Percentiles rank a stretch among this genome's conserved stretches.
phyloP scores from a whole-genome alignment of 83 land plant species.

The Diphasiastrum complanatum region DNA sequence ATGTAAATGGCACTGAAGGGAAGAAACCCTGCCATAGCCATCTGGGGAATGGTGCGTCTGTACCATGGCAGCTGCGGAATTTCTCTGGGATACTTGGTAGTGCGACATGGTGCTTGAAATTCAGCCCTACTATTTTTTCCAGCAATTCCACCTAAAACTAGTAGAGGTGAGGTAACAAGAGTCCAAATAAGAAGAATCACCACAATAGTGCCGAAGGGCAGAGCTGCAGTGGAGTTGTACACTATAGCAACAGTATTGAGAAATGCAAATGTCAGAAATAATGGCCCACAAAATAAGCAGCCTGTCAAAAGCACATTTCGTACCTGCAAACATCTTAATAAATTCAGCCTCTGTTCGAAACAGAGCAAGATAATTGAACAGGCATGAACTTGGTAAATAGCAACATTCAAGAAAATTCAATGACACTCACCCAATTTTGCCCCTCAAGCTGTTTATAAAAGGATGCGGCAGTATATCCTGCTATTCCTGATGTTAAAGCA shows the following conservation, averaged over 20 bases:
- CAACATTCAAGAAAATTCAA: neutral
- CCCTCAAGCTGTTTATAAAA: constrained; percentile 50
- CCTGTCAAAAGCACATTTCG: constrained; percentile 40
- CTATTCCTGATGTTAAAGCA: constrained; percentile 65
- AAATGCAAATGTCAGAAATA: constrained; percentile 42
- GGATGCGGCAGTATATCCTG: constrained; percentile 53
- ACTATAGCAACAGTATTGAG: constrained; percentile 41
- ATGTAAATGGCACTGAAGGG: constrained; percentile 55
- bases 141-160: constrained; percentile 43
- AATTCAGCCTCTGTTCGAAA: neutral
- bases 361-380: neutral
- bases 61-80: constrained; percentile 46
- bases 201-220: constrained; percentile 39
- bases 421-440: constrained; percentile 36
- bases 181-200: constrained; percentile 38
- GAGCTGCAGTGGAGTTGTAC: constrained; percentile 42
- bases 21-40: constrained; percentile 49
- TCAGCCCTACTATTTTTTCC: constrained; percentile 42
- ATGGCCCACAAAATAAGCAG: constrained; percentile 41
- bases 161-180: constrained; percentile 39
- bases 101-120: constrained; percentile 45
- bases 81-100: constrained; percentile 45
- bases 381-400: neutral
- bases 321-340: constrained; percentile 29
- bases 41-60: constrained; percentile 38